Evolutionary conservation across 257 asterid genomes (phyloP), one percentile per base, ranked within the genome.

Genomic region (Cynanchum wilfordii): DNA sequence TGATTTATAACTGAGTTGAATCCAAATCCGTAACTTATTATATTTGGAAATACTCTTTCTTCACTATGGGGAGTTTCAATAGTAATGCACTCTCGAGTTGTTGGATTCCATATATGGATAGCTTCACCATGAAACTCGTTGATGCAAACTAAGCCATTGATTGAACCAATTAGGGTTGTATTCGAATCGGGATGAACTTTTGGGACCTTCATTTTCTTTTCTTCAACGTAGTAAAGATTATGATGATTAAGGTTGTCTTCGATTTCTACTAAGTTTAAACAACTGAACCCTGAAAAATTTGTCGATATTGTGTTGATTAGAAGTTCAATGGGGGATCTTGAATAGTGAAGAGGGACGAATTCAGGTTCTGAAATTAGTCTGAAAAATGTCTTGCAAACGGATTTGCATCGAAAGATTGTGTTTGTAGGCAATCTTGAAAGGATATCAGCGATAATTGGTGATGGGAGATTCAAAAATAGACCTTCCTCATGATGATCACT

Each of bases 1-100:
- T 80, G 68, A 0, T 65, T 36, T 9, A 29, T 75, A 0, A 3
- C 3, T 54, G 71, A 66, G 75, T 84, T 83, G 10, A 44, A 71
- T 0, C 91, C 91, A 8, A 87, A 81, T 64, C 91, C 91, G 6
- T 75, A 74, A 0, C 72, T 73, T 4, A 19, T 12, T 38, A 71
- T 73, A 3, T 47, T 45, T 15, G 81, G 84, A 68, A 42, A 78
- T 1, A 2, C 30, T 16, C 20, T 60, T 2, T 6, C n/a, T 2
- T 6, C n/a, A 3, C 75, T 68, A 10, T 47, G 47, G 3, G 70
- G 82, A n/a, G 17, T 38, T 10, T 77, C 79, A 64, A 86, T 60
- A 7, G 73, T 19, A 44, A 78, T 73, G 47, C 58, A 84, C 5
- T 80, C 84, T 3, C 80, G 75, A 0, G 79, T 81, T 66, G 76